Conservation (phyloP, 139 green algal genomes). For the Chlamydomonas urium region DNA sequence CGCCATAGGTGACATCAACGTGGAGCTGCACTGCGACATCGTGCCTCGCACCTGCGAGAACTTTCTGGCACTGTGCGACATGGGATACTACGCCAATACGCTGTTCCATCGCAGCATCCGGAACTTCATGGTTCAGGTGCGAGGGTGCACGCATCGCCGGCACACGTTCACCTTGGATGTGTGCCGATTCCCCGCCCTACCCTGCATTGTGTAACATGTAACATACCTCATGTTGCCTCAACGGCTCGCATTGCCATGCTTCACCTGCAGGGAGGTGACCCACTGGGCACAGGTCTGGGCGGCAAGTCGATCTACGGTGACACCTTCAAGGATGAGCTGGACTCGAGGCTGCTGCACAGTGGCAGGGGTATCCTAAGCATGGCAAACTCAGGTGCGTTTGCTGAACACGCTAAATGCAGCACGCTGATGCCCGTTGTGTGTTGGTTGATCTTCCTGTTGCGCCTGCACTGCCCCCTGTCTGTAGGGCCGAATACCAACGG, state of each 20-base stretch:
- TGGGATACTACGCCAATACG: slow-evolving; percentile 86
- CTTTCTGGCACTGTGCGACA: slow-evolving; percentile 84
- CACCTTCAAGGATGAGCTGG: slow-evolving; percentile 78
- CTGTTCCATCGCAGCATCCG: slow-evolving; percentile 91
- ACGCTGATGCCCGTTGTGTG: too few relatives aligned
- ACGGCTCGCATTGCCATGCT: slow-evolving; percentile 69
- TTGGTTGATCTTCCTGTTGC: too few relatives aligned
- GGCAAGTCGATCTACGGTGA: slow-evolving; percentile 86
- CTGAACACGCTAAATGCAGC: too few relatives aligned
- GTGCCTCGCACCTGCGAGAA: slow-evolving; percentile 90
- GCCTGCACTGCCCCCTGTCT: slow-evolving; percentile 16
- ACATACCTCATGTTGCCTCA: too few relatives aligned
- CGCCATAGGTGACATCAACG: slow-evolving; percentile 78
- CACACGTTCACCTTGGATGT: neutral
- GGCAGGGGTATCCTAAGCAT: slow-evolving; percentile 89
- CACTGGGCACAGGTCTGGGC: slow-evolving; percentile 89
- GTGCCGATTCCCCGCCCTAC: too few relatives aligned
- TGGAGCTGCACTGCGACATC: slow-evolving; percentile 90
- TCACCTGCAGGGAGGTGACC: slow-evolving; percentile 91
- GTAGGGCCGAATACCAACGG: slow-evolving; percentile 54
- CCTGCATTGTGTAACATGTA: slow-evolving; percentile 69
- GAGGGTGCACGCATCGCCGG: too few relatives aligned
- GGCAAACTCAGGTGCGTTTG: slow-evolving; percentile 79
- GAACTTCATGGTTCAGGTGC: slow-evolving; percentile 92
- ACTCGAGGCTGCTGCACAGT: slow-evolving; percentile 58